Percentiles rank a stretch among this genome's conserved stretches.
Conservation (phyloP, 768 basidiomycete genomes). For the Pleurotus cornucopiae region DNA sequence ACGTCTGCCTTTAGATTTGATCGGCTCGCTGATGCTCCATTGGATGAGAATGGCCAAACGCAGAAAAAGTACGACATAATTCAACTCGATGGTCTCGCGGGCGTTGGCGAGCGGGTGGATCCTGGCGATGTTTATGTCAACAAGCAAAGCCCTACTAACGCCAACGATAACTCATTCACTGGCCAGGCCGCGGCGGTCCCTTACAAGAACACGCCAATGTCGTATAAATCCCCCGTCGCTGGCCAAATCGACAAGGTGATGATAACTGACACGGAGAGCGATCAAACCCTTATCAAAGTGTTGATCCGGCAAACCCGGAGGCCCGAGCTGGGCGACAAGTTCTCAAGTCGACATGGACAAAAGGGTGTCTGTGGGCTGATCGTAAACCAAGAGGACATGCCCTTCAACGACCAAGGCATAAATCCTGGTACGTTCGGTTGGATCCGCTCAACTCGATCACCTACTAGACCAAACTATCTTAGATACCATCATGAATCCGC, state of each 20-base stretch:
- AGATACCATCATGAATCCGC: slow-evolving; percentile 99
- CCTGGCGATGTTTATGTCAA: slow-evolving; percentile 94
- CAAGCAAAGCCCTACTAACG: slow-evolving; percentile 93
- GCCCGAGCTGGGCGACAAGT: slow-evolving; percentile 98
- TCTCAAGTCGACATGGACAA: slow-evolving; percentile 96
- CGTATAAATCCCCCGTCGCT: slow-evolving; percentile 90
- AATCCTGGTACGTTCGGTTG: slow-evolving; percentile 61
- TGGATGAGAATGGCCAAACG: slow-evolving; percentile 75
- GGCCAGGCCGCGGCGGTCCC: slow-evolving; percentile 79
- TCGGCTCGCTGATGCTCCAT: slow-evolving; percentile 87
- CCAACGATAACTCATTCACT: slow-evolving; percentile 86
- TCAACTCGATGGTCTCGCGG: slow-evolving; percentile 88
- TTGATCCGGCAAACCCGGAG: slow-evolving; percentile 94
- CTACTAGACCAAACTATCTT: slow-evolving; percentile 11
- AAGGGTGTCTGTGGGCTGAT: slow-evolving; percentile 99
- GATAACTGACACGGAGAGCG: slow-evolving; percentile 95
- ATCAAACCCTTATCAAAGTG: slow-evolving; percentile 95
- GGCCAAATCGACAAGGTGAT: slow-evolving; percentile 97
- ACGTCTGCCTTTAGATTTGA: slow-evolving; percentile 58
- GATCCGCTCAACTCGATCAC: slow-evolving; percentile 7
- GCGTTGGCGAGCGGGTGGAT: slow-evolving; percentile 91
- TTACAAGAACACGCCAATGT: slow-evolving; percentile 90
- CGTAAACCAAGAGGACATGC: slow-evolving; percentile 98
- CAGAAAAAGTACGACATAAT: slow-evolving; percentile 89
- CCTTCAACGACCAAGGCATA: slow-evolving; percentile 97